Evolutionary conservation across 768 basidiomycete species (phyloP).

Genomic region (Kwoniella sp.): DNA sequence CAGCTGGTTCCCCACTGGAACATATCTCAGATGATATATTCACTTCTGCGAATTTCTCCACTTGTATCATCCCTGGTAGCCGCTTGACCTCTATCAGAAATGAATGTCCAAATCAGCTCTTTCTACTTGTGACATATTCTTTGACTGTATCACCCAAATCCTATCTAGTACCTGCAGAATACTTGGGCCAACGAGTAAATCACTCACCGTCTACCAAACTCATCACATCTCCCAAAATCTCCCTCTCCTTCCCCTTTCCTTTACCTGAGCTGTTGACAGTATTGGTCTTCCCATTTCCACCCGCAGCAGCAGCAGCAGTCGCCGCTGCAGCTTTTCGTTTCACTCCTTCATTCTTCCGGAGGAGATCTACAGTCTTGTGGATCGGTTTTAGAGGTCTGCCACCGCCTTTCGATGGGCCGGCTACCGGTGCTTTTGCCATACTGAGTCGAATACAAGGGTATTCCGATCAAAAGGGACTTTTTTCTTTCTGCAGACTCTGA

Average conservation of each 20-base stretch:
- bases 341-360: conserved; percentile 23
- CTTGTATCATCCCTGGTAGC: conserved; percentile 74
- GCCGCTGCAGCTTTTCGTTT: conserved; percentile 5
- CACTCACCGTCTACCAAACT: conserved; percentile 32
- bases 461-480: too few species aligned
- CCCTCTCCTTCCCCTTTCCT: conserved; percentile 36
- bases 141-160: too few species aligned
- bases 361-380: conserved; percentile 32
- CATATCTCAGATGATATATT: conserved; percentile 13
- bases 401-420: conserved; percentile 15
- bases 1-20: not conserved
- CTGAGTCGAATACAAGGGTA: not conserved
- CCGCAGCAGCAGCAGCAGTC: not conserved
- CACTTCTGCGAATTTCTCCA: conserved; percentile 86
- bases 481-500: too few species aligned
- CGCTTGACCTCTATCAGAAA: conserved; percentile 61
- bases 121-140: not conserved
- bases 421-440: conserved; percentile 20
- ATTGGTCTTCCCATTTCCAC: not conserved
- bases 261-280: not conserved
- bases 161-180: too few species aligned
- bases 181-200: too few species aligned
- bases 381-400: conserved; percentile 24
- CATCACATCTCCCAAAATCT: conserved; percentile 28
- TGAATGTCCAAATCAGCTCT: not conserved